Base-by-base conservation (phyloP, 225 moss, liverwort and hornwort species). In the Neckera pumila region DNA sequence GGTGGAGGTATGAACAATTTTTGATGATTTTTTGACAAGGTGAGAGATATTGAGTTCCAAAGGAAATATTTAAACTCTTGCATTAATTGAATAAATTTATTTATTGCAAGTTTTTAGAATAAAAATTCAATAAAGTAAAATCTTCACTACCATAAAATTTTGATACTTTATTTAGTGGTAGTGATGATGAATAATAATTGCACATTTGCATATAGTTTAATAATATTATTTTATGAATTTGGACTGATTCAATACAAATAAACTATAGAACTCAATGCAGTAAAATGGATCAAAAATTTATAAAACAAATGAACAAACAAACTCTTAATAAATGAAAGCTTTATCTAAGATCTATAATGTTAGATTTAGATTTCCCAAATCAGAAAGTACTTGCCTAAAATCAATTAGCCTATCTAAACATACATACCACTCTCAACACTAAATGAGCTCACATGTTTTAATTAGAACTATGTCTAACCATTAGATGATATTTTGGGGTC, bases 51-150 rank as follows among this genome's bases (percentile, higher is more conserved):
- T 66, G 6, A 36, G 6, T 66, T 31, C 21, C 11, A 11, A 6
- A n/a, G 6, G n/a, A 66, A n/a, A 36, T 66, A 21, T n/a, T 66
- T n/a, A 5, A 66, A 1, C 6, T 6, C 11, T 21, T 36, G 20
- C 21, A n/a, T 11, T 2, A n/a, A 21, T 66, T 34, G 8, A 64
- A 34, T 64, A 16, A 17, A 64, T 2, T 17, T 17, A 5, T 34
- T 18, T 9, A 34, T 64, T 36, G n/a, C 3, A 0, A 11, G 6
- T 36, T 0, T n/a, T n/a, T 4, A 21, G 2, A 36, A 36, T 17
- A 1, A 66, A 66, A n/a, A n/a, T 6, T 36, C 12, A 66, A 66
- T 67, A 67, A 21, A 21, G 3, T n/a, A 2, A 12, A 21, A 67
- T 21, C 21, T n/a, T n/a, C 2, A 21, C 1, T 21, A 7, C n/a